phyloP scores from a whole-genome alignment of 352 stramenopile species.

The Phytophthora idaei region DNA sequence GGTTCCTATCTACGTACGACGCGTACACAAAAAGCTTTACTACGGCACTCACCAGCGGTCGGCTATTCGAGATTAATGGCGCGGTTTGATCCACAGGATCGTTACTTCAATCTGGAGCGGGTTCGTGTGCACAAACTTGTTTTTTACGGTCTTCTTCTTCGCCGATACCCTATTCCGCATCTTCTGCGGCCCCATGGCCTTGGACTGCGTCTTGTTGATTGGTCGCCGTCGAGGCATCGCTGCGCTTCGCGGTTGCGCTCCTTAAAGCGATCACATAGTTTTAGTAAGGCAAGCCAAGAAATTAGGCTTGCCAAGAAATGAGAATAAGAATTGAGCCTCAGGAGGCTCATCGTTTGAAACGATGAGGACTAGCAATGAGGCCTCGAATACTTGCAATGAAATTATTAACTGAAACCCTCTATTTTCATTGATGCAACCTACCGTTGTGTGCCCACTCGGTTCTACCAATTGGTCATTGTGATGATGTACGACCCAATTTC shows the following conservation, averaged over 20 bases:
- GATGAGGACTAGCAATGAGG: not conserved
- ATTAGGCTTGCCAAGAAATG: slow-evolving; percentile 11
- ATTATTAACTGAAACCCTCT: not conserved
- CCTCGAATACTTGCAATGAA: not conserved
- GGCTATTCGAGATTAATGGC: not conserved
- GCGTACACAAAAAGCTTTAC: too few species aligned
- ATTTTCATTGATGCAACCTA: too few species aligned
- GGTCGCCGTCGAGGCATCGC: not conserved
- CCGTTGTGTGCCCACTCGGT: too few species aligned
- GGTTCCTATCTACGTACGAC: too few species aligned
- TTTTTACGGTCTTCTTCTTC: not conserved
- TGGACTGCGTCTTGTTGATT: not conserved
- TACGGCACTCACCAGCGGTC: not conserved
- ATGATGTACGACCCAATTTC: too few species aligned
- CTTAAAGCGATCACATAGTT: not conserved
- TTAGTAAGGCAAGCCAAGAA: not conserved
- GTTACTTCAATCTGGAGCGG: not conserved
- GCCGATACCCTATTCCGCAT: not conserved
- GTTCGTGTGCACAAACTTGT: not conserved
- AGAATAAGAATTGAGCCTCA: slow-evolving; percentile 4
- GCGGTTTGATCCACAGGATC: not conserved
- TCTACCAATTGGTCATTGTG: too few species aligned
- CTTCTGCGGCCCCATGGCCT: not conserved
- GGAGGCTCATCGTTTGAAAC: slow-evolving; percentile 6
- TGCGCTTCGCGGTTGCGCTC: not conserved